phyloP scores from a whole-genome alignment of 2,329 filamentous ascomycete species.

The Gremmenia infestans region DNA sequence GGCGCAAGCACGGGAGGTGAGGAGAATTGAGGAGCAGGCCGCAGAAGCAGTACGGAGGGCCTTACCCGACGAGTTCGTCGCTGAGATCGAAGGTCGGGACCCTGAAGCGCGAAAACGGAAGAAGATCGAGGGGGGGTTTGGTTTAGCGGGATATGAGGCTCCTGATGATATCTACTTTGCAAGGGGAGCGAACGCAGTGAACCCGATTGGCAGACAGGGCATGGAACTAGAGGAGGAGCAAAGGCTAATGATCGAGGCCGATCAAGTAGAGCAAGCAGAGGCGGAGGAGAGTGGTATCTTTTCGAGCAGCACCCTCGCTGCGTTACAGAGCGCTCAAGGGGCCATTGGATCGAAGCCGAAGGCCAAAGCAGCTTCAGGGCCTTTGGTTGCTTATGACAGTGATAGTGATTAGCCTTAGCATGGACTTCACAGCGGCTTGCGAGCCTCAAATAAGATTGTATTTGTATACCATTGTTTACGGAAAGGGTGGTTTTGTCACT shows the following conservation, averaged over 20 bases:
- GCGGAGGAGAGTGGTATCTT: constrained; percentile 61
- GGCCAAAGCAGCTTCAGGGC: constrained; percentile 55
- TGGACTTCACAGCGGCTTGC: neutral
- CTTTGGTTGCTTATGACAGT: constrained; percentile 84
- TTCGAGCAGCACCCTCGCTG: constrained; percentile 75
- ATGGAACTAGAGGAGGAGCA: constrained; percentile 61
- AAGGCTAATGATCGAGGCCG: constrained; percentile 48
- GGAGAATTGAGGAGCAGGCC: constrained; percentile 88
- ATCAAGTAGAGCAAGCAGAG: constrained; percentile 36
- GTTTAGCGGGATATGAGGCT: constrained; percentile 71
- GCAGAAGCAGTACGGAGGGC: constrained; percentile 88
- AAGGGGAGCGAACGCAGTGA: constrained; percentile 64
- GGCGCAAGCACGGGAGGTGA: constrained; percentile 86
- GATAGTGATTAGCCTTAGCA: constrained; percentile 59
- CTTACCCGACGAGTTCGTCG: constrained; percentile 83
- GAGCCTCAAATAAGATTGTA: neutral
- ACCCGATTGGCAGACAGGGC: constrained; percentile 52
- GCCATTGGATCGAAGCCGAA: constrained; percentile 45
- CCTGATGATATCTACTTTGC: constrained; percentile 94
- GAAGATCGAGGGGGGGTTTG: constrained; percentile 85
- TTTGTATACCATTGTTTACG: neutral
- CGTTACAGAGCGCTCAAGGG: constrained; percentile 58
- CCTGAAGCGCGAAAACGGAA: constrained; percentile 81
- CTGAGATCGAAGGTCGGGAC: constrained; percentile 88
- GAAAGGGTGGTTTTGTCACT: neutral